Evolutionary conservation across 2,329 filamentous ascomycete genomes (phyloP), one percentile per base, ranked within the genome.

Genomic region (Pestalotiopsis sp.): DNA sequence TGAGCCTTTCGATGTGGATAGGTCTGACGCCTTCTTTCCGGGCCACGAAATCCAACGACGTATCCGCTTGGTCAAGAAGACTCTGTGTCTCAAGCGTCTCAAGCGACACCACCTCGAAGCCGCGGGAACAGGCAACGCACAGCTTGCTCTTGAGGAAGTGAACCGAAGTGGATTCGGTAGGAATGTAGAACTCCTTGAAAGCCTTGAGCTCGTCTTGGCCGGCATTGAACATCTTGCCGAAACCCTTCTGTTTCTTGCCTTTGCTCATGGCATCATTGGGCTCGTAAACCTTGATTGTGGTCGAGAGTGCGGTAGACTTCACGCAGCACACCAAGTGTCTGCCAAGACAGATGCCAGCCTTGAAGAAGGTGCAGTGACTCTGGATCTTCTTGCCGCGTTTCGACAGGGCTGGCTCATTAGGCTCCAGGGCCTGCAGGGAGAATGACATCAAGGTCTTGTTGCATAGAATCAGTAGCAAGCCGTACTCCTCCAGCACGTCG

Each of bases 161-260:
- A 56, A 99, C 96, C 52, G 95, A 98, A 4, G 94, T 95, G n/a
- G 95, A 97, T 84, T 99, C 96, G 6, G 95, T 96, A 0, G 96
- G 96, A 70, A 99, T 98, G 82, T 99, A 99, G 77, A 98, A 98
- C 84, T 99, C 96, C 87, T 97, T 97, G 86, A 97, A 97, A 13
- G 95, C 93, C 82, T 97, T 97, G 72, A 99, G 88, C 74, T 97
- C 94, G 80, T 99, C 96, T 79, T 98, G 95, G 9, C 94, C 94
- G 65, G 85, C 91, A 70, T 94, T 94, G 82, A 99, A 95, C 91
- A 99, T 97, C 83, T 97, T 97, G 73, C 93, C 92, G 70, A 99
- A 91, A 20, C 96, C 95, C 76, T 95, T 96, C 79, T 97, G 97
- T 84, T 97, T 98, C 85, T 96, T 97, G 69, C 93, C 93, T 83